A percentile compares a stretch with the other conserved stretches of the same genome.
Conservation (phyloP, 331 rosid genomes). For the Quercus tomentella region DNA sequence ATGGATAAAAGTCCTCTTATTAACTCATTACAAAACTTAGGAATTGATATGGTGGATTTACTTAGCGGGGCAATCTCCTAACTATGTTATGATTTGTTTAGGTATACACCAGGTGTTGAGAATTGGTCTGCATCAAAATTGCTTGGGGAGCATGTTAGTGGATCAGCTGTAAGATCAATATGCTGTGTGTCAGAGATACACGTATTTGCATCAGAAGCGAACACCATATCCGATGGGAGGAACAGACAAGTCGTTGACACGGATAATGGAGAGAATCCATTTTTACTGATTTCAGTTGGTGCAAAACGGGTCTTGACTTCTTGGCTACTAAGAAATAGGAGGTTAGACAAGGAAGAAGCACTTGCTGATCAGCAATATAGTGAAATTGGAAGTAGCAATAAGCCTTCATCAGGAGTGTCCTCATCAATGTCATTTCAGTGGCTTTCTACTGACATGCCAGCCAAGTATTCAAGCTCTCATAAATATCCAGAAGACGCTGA, state of each 20-base stretch:
- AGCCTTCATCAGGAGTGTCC: slow-evolving; percentile 29
- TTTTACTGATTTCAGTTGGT: slow-evolving; percentile 82
- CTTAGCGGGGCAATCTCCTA: not conserved
- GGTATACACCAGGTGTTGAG: slow-evolving; percentile 66
- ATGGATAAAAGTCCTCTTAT: no score
- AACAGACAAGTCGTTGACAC: slow-evolving; percentile 17
- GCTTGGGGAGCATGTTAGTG: slow-evolving; percentile 98
- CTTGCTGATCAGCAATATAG: slow-evolving; percentile 28
- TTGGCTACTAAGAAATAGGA: slow-evolving; percentile 70
- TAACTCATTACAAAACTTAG: not conserved
- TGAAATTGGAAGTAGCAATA: slow-evolving; percentile 28
- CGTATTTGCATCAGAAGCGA: slow-evolving; percentile 35
- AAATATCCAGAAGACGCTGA: slow-evolving; percentile 27
- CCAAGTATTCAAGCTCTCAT: slow-evolving; percentile 44
- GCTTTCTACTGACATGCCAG: slow-evolving; percentile 97
- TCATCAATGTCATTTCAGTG: slow-evolving; percentile 87
- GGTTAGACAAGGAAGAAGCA: slow-evolving; percentile 30
- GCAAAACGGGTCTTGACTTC: slow-evolving; percentile 94
- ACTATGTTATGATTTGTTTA: slow-evolving; percentile 27
- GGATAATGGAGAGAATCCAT: slow-evolving; percentile 47
- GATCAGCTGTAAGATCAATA: slow-evolving; percentile 93
- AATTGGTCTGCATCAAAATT: slow-evolving; percentile 83
- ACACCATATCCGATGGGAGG: slow-evolving; percentile 17
- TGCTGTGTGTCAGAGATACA: slow-evolving; percentile 69
- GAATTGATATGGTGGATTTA: not conserved